phyloP scores from a whole-genome alignment of 306 rosid species.

The Vicia sativa region DNA sequence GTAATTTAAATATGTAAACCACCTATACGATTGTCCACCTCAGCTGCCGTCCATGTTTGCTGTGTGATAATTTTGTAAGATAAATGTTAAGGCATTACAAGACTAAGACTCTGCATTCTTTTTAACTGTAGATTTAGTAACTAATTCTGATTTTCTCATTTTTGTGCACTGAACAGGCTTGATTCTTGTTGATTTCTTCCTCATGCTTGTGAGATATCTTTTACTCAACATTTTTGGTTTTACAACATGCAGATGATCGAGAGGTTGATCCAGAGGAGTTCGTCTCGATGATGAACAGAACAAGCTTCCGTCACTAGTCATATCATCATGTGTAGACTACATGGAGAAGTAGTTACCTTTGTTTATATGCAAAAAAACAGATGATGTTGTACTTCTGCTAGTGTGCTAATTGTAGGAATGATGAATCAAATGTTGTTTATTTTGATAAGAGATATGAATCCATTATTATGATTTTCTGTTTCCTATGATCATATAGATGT shows the following conservation, averaged over 20 bases:
- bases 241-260: constrained; percentile 60
- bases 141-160: neutral
- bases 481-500: neutral
- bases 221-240: constrained; percentile 5
- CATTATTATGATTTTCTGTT: neutral
- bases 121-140: neutral
- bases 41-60: neutral
- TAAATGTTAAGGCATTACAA: constrained; percentile 3
- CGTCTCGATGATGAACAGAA: constrained; percentile 67
- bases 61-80: constrained; percentile 1
- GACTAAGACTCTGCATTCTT: neutral
- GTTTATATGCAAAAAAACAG: constrained; percentile 6
- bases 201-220: constrained; percentile 20
- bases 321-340: neutral
- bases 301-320: constrained; percentile 42
- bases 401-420: neutral
- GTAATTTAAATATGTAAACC: neutral
- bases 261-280: constrained; percentile 68
- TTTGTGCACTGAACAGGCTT: neutral
- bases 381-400: constrained; percentile 12
- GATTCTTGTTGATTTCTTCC: constrained; percentile 14
- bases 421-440: neutral
- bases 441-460: neutral
- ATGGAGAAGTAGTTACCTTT: constrained; percentile 10
- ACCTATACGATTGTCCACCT: neutral